These are phyloP conservation scores for Linderniella brevidens DNA, from an alignment of 257 asterid species.

Conservation along the genomic window DNA sequence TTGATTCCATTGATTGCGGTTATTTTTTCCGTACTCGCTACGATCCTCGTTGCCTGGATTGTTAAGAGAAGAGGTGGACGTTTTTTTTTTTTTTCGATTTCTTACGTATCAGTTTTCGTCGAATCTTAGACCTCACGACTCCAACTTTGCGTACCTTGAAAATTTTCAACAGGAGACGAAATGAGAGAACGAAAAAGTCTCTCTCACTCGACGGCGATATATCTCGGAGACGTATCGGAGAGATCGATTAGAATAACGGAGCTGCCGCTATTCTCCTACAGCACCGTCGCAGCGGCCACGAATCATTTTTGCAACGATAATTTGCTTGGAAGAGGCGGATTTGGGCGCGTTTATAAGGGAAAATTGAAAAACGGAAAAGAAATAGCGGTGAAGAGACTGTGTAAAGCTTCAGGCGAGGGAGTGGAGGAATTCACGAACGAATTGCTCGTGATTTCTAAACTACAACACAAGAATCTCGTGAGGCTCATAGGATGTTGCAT, in stretches of 20 bases:
- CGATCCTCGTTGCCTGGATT: too few relatives aligned
- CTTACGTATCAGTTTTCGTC: too few relatives aligned
- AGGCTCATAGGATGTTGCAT: slow-evolving; percentile 21
- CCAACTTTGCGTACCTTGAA: too few relatives aligned
- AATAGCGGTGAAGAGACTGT: slow-evolving; percentile 31
- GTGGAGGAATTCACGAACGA: slow-evolving; percentile 25
- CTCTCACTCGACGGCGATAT: slow-evolving; percentile 1
- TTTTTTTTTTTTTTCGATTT: too few relatives aligned
- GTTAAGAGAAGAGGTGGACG: too few relatives aligned
- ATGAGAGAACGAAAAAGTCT: neutral
- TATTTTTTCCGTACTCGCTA: too few relatives aligned
- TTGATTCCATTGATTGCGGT: too few relatives aligned
- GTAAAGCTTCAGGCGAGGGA: slow-evolving; percentile 27
- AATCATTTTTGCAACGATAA: slow-evolving; percentile 15
- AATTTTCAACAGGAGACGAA: too few relatives aligned
- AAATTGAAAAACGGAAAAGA: slow-evolving; percentile 19
- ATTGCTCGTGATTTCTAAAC: slow-evolving; percentile 24
- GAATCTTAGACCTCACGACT: too few relatives aligned
- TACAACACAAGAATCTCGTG: slow-evolving; percentile 32
- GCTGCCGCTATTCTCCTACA: slow-evolving; percentile 16
- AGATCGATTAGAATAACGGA: slow-evolving; percentile 17
- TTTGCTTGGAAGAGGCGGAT: slow-evolving; percentile 30
- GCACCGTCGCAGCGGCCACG: slow-evolving; percentile 20
- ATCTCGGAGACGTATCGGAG: slow-evolving; percentile 7
- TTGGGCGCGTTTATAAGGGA: slow-evolving; percentile 33